Conservation (phyloP, 495 filamentous ascomycete species). For the Filosporella fistucella region DNA sequence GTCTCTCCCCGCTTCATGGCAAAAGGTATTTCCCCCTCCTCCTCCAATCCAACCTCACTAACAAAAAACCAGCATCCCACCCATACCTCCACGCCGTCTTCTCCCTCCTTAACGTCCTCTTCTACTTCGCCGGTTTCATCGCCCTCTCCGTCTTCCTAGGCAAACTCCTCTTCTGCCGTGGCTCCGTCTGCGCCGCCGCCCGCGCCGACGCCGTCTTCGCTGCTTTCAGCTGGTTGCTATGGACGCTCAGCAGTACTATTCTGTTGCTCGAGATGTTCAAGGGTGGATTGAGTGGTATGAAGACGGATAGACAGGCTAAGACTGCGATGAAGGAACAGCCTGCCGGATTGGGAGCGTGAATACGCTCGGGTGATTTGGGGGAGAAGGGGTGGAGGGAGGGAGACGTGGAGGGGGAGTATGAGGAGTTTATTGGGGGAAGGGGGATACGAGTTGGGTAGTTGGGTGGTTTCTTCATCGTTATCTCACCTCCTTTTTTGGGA, state of each 20-base stretch:
- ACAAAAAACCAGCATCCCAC: constrained; percentile 37
- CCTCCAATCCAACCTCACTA: neutral
- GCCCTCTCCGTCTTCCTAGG: constrained; percentile 63
- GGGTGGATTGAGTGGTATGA: constrained; percentile 24
- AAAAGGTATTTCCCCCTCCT: constrained; percentile 26
- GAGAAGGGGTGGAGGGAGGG: neutral
- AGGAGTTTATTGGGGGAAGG: constrained; percentile 2
- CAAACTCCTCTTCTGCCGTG: constrained; percentile 46
- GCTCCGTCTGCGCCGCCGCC: constrained; percentile 42
- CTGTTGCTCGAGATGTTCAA: constrained; percentile 32
- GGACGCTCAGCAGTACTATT: constrained; percentile 33
- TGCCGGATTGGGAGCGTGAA: constrained; percentile 9
- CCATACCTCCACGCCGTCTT: constrained; percentile 54
- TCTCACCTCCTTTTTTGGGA: too few species aligned
- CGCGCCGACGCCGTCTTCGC: constrained; percentile 42
- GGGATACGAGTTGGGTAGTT: too few species aligned
- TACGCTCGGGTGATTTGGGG: neutral
- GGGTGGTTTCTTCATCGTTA: too few species aligned
- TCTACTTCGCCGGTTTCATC: constrained; percentile 81
- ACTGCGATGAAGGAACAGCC: constrained; percentile 18
- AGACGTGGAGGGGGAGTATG: constrained; percentile 3
- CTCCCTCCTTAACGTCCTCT: constrained; percentile 64
- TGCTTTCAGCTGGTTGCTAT: constrained; percentile 37
- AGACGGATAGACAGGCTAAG: constrained; percentile 21
- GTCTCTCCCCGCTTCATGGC: constrained; percentile 51